Evolutionary conservation across 345 rosid genomes (phyloP).

Genomic region (Brassica napus): DNA sequence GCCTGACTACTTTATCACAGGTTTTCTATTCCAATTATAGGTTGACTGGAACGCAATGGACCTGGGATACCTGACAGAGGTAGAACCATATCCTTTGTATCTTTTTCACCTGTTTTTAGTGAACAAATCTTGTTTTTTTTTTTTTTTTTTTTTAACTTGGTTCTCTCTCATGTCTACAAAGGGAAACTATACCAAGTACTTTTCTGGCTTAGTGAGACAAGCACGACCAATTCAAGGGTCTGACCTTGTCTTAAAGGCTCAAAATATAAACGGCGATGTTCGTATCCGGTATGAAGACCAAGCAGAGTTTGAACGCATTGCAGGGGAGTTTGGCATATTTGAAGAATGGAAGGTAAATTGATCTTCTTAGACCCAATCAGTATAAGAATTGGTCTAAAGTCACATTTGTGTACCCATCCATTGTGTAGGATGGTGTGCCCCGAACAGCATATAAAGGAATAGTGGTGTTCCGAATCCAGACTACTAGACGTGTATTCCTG

Average conservation of each 20-base stretch:
- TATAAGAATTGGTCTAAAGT: neutral
- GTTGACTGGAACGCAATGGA: slow-evolving; percentile 90
- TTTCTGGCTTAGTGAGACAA: slow-evolving; percentile 62
- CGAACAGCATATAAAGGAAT: slow-evolving; percentile 94
- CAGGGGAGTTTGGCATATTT: slow-evolving; percentile 86
- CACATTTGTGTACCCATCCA: slow-evolving; percentile 6
- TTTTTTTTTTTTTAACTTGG: neutral
- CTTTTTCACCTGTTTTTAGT: neutral
- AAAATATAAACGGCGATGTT: slow-evolving; percentile 66
- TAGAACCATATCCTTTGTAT: slow-evolving; percentile 37
- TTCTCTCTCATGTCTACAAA: slow-evolving; percentile 40
- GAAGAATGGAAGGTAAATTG: slow-evolving; percentile 90
- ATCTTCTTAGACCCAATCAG: neutral
- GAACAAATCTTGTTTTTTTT: neutral
- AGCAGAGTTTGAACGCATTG: slow-evolving; percentile 71
- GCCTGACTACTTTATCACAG: slow-evolving; percentile 10
- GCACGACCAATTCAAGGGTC: slow-evolving; percentile 69
- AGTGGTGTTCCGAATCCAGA: slow-evolving; percentile 72
- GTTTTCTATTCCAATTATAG: slow-evolving; percentile 39
- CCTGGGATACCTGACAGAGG: slow-evolving; percentile 88
- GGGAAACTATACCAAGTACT: slow-evolving; percentile 68
- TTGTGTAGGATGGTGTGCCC: slow-evolving; percentile 85
- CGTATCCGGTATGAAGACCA: slow-evolving; percentile 73
- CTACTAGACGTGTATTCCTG: slow-evolving; percentile 67
- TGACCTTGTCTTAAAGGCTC: slow-evolving; percentile 67